Evolutionary conservation across 2,329 filamentous ascomycete genomes (phyloP), one percentile per base, ranked within the genome.

Genomic region (Scedosporium aurantiacum): DNA sequence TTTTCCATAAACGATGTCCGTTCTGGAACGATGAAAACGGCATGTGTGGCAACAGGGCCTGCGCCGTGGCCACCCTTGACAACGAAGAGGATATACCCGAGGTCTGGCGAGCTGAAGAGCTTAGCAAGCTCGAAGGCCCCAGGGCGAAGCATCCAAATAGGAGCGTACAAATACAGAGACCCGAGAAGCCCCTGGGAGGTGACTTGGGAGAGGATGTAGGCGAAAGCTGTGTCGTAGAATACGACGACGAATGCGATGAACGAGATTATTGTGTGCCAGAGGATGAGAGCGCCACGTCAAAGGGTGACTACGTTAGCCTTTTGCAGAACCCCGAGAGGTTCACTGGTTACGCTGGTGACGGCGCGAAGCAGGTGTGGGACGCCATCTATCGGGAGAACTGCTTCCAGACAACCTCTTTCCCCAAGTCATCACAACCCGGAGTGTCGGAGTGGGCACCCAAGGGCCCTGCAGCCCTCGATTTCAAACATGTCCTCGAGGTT

Each of bases 371-470:
- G 76, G 90, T 99, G 16, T 99, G 94, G 94, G 88, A 96, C 71
- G 89, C 94, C 62, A 91, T 99, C 63, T 99, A 99, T 75, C 83
- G 91, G 60, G 94, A 99, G 74, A 99, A 99, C 73, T 99, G 94
- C 76, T 99, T 99, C 78, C 82, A 85, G 68, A 82, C 79, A 71
- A 81, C 81, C 65, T 87, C 84, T 0, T 87, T 87, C 70, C 80
- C 84, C 2, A 76, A 79, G 63, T 82, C 82, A 23, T 82, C 83
- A 27, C 75, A 79, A 63, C 74, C 86, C 6, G 83, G 82, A 50
- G 67, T 71, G 62, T 75, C 74, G 28, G 65, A 67, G 16, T 74
- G 74, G 61, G 65, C 72, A 32, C 41, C 45, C n/a, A 70, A 72
- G 40, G 79, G 79, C 27, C 78, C 80, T 2, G 85, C 84, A 1